A percentile compares a stretch with the other conserved stretches of the same genome.
Conservation (phyloP, 345 rosid genomes). For the Salix udensis region DNA sequence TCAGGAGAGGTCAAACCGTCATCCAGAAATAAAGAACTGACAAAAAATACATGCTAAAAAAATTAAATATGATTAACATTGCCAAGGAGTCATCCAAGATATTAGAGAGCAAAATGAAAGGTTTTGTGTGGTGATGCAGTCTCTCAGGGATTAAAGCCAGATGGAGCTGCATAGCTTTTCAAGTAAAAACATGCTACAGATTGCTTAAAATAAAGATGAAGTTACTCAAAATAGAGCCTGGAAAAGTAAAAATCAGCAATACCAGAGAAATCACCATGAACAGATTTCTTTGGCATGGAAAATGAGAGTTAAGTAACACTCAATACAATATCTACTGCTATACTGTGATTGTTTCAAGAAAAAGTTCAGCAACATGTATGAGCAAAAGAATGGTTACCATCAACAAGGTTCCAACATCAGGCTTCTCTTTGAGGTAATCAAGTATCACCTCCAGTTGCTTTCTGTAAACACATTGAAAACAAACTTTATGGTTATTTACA, state of each 20-base stretch:
- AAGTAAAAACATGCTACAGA: no score
- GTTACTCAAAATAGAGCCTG: background rate
- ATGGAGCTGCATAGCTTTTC: background rate
- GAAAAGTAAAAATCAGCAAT: background rate
- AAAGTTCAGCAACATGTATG: background rate
- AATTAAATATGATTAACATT: background rate
- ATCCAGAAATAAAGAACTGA: conserved; percentile 1
- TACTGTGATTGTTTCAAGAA: no score
- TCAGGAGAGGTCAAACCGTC: background rate
- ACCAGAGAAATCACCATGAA: background rate
- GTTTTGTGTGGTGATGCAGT: background rate
- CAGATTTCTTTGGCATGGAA: background rate
- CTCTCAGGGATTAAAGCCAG: background rate
- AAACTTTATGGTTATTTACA: background rate
- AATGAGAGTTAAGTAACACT: background rate
- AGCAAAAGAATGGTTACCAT: conserved; percentile 46
- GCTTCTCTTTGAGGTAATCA: conserved; percentile 80
- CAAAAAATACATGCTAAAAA: background rate
- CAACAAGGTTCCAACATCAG: conserved; percentile 79
- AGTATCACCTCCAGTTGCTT: conserved; percentile 89
- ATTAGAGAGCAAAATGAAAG: background rate
- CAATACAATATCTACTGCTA: background rate
- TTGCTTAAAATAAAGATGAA: background rate
- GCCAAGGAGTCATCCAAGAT: background rate
- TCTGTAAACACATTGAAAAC: conserved; percentile 42